phyloP scores from a whole-genome alignment of 139 green algal genomes.

The Chlamydomonas eustigma region DNA sequence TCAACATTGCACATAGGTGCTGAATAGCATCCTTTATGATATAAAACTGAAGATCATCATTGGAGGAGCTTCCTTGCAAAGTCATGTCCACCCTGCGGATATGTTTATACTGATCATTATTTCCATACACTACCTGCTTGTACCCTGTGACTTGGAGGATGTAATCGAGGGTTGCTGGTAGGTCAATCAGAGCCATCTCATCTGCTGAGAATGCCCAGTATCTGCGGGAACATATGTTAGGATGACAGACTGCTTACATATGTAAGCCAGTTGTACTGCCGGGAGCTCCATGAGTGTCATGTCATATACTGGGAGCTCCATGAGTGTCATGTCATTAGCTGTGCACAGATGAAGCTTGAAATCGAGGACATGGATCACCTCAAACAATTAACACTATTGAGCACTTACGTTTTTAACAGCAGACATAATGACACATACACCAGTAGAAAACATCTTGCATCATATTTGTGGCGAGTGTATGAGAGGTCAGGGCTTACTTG shows the following conservation, averaged over 20 bases:
- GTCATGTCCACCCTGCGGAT: too few relatives aligned
- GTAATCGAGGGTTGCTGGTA: conserved; percentile 58
- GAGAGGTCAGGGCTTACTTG: too few relatives aligned
- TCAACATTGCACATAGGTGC: background rate
- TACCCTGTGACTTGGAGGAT: conserved; percentile 40
- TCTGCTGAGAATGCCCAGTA: conserved; percentile 33
- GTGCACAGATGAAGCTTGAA: background rate
- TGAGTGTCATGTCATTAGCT: background rate
- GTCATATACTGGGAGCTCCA: background rate
- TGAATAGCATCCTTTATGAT: too few relatives aligned
- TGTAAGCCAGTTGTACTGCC: background rate
- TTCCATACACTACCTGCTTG: conserved; percentile 11
- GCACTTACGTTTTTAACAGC: too few relatives aligned
- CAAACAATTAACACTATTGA: too few relatives aligned
- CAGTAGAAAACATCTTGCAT: too few relatives aligned
- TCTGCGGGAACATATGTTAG: background rate
- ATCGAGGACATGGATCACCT: background rate
- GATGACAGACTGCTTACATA: background rate
- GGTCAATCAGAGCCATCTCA: conserved; percentile 56
- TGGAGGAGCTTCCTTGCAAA: too few relatives aligned
- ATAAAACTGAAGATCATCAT: too few relatives aligned
- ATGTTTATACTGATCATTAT: too few relatives aligned
- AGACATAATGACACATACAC: too few relatives aligned
- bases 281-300: background rate
- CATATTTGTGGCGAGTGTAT: too few relatives aligned